Evolutionary conservation across 2,329 filamentous ascomycete genomes (phyloP).

Genomic region (Apiospora phragmitis): DNA sequence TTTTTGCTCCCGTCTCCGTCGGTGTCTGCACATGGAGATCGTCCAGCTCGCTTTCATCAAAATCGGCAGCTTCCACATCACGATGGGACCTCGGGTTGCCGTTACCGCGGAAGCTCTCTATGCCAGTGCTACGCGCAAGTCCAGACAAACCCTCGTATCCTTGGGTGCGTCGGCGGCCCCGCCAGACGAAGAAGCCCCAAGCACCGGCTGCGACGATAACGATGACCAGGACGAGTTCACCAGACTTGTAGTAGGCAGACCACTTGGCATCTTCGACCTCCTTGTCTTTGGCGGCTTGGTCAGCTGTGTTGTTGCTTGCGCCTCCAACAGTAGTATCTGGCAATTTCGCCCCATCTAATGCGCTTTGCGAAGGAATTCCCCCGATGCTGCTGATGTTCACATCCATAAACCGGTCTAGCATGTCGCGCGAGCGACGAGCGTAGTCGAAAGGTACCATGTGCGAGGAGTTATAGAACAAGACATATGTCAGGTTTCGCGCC

Average conservation of each 20-base stretch:
- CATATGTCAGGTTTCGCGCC: slow-evolving; percentile 92
- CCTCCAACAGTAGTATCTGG: slow-evolving; percentile 76
- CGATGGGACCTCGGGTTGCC: slow-evolving; percentile 41
- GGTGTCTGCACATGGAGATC: slow-evolving; percentile 57
- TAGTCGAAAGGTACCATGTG: slow-evolving; percentile 99
- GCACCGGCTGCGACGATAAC: slow-evolving; percentile 70
- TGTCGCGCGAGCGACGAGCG: slow-evolving; percentile 82
- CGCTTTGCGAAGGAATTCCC: slow-evolving; percentile 73
- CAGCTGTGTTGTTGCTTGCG: slow-evolving; percentile 62
- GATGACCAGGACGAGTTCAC: slow-evolving; percentile 81
- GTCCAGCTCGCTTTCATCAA: slow-evolving; percentile 66
- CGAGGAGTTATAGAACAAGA: slow-evolving; percentile 91
- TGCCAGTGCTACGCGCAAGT: slow-evolving; percentile 35
- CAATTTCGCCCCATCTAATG: slow-evolving; percentile 82
- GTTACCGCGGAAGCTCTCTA: slow-evolving; percentile 47
- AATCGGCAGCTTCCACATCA: slow-evolving; percentile 64
- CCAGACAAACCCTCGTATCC: slow-evolving; percentile 55
- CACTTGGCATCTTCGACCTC: slow-evolving; percentile 81
- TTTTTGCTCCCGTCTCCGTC: slow-evolving; percentile 36
- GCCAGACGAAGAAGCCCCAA: slow-evolving; percentile 76
- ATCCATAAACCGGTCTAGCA: slow-evolving; percentile 95
- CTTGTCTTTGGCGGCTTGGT: slow-evolving; percentile 68
- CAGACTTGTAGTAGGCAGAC: slow-evolving; percentile 85
- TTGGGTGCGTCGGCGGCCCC: slow-evolving; percentile 55
- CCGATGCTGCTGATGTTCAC: slow-evolving; percentile 91